Conservation (phyloP, 257 asterid species). For the Solanum rostratum region DNA sequence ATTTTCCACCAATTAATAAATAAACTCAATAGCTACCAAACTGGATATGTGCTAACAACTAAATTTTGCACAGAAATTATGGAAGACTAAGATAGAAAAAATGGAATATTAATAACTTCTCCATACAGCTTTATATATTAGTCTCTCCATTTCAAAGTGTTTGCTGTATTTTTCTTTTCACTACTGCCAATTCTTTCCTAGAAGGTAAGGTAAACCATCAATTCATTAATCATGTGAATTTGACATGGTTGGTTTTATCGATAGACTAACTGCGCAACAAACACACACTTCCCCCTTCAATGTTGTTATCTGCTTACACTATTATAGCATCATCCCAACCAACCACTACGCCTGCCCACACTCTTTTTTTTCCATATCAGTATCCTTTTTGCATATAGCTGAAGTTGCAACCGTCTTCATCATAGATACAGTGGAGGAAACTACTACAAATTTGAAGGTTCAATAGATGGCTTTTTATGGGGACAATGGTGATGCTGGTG, state of each 20-base stretch:
- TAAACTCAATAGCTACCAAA: too few relatives aligned
- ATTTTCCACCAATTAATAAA: too few relatives aligned
- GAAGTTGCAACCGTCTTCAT: background rate
- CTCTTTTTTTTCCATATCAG: background rate
- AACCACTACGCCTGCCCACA: background rate
- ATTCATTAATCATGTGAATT: background rate
- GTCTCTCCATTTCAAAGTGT: too few relatives aligned
- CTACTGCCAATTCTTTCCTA: background rate
- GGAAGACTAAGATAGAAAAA: too few relatives aligned
- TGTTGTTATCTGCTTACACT: background rate
- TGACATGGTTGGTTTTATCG: conserved; percentile 1
- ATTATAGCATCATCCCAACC: background rate
- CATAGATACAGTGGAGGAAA: background rate
- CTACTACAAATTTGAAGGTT: background rate
- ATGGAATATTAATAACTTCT: too few relatives aligned
- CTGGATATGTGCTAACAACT: too few relatives aligned
- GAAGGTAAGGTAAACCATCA: too few relatives aligned
- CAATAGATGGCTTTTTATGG: conserved; percentile 45
- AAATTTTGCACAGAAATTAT: too few relatives aligned
- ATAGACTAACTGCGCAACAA: background rate
- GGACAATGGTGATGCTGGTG: conserved; percentile 22
- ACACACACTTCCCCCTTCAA: background rate
- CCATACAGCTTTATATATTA: too few relatives aligned
- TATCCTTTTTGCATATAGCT: background rate
- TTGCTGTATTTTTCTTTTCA: too few relatives aligned